Conservation (phyloP, 768 basidiomycete species). For the Leccinellum rugosiceps region DNA sequence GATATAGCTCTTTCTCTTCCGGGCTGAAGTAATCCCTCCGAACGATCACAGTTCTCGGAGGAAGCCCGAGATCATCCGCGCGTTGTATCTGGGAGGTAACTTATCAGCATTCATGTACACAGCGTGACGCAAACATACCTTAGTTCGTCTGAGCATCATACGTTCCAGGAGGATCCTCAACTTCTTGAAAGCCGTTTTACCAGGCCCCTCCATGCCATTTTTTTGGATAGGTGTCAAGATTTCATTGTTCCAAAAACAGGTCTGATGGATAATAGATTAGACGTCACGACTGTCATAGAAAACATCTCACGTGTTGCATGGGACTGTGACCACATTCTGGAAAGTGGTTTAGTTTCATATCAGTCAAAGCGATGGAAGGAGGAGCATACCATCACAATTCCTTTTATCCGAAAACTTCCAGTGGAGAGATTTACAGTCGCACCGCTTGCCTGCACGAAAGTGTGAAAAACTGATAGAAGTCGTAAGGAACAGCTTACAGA, state of each 20-base stretch:
- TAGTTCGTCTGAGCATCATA: conserved; percentile 94
- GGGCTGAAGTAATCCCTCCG: conserved; percentile 91
- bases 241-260: conserved; percentile 97
- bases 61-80: conserved; percentile 94
- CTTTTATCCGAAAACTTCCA: conserved; percentile 88
- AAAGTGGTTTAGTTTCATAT: background rate
- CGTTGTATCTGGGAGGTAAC: conserved; percentile 65
- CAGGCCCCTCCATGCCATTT: conserved; percentile 78
- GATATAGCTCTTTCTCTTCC: conserved; percentile 94
- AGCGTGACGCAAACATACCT: conserved; percentile 39
- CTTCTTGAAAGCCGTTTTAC: conserved; percentile 85
- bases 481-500: conserved; percentile 52
- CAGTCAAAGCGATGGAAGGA: background rate
- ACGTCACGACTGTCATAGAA: background rate
- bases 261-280: conserved; percentile 40
- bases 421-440: conserved; percentile 92
- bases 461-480: background rate
- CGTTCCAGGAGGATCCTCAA: conserved; percentile 83
- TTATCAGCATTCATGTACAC: background rate
- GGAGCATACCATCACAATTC: conserved; percentile 68
- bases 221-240: conserved; percentile 96
- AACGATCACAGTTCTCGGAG: conserved; percentile 87
- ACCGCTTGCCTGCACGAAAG: conserved; percentile 64
- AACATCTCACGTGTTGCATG: conserved; percentile 67
- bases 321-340: conserved; percentile 82